Base-by-base conservation (phyloP, 805 yeast species). In the Candida dajiaensis region DNA sequence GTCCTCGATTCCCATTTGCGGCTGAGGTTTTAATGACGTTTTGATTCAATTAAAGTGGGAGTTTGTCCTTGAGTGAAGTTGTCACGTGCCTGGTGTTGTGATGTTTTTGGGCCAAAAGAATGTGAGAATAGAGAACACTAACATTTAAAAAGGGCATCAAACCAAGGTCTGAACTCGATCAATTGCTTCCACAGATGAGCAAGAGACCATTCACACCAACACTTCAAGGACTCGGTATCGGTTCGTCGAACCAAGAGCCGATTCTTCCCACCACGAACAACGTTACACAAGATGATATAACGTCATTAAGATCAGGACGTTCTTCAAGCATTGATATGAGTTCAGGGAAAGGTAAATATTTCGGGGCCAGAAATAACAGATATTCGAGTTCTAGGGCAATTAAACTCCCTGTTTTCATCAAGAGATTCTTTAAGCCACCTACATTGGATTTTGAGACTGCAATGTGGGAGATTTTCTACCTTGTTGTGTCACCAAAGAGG, bases 391-490 rank as follows among this genome's bases (percentile, higher is more conserved):
- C 48, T 11, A 29, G 47, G 3, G 21, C 40, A 25, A 26, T 25
- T 3, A 55, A 52, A 41, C 42, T 67, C 9, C 74, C 74, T 15
- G 51, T 64, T 6, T 65, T 64, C 41, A 55, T 70, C 42, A 64
- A 62, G 50, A 64, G 87, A 43, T 62, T 83, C 36, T 69, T 84
- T 51, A 80, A 81, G 54, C 90, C 96, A 1, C 85, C 83, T 9
- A 83, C 96, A 0, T 71, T 89, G 45, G 97, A 90, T 66, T 86
- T 89, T 58, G 97, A 90, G 64, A 86, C 95, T 1, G 96, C 97
- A 13, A 74, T 81, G 49, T 90, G 96, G 96, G 97, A 90, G 63
- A 83, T 89, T 65, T 70, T 84, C 50, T 77, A 88, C 58, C 68
- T 89, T 46, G 70, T 89, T 15, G 70, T 80, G 23, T 77, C 82